These are phyloP conservation scores for Kuraishia molischiana DNA, from an alignment of 805 yeast species.

Conservation along the genomic window DNA sequence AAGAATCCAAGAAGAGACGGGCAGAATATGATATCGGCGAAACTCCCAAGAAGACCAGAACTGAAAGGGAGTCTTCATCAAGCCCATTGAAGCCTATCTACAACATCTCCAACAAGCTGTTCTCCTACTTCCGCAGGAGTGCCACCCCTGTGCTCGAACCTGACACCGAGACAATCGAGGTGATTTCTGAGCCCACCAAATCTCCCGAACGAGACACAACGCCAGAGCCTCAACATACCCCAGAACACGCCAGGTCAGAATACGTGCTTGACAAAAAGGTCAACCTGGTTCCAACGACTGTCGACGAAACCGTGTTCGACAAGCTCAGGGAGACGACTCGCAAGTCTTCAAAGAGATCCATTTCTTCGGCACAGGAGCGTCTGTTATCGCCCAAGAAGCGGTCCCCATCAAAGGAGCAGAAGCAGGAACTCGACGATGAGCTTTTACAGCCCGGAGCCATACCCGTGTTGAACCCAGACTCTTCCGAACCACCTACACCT, in stretches of 20 bases:
- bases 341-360: neutral
- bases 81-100: neutral
- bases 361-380: neutral
- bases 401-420: neutral
- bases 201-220: neutral
- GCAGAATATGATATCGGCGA: neutral
- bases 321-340: neutral
- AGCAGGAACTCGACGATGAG: neutral
- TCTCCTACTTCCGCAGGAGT: neutral
- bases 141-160: neutral
- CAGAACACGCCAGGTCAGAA: neutral
- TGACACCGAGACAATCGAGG: neutral
- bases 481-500: too few relatives aligned
- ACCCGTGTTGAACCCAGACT: neutral
- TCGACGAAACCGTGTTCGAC: neutral
- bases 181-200: neutral
- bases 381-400: neutral
- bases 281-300: neutral
- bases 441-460: neutral
- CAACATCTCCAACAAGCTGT: neutral
- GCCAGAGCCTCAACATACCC: neutral
- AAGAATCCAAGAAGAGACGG: neutral
- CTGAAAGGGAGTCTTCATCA: neutral
- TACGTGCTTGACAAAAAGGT: neutral
- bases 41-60: neutral